phyloP scores from a whole-genome alignment of 805 yeast genomes.

The Pichia ethanolica region DNA sequence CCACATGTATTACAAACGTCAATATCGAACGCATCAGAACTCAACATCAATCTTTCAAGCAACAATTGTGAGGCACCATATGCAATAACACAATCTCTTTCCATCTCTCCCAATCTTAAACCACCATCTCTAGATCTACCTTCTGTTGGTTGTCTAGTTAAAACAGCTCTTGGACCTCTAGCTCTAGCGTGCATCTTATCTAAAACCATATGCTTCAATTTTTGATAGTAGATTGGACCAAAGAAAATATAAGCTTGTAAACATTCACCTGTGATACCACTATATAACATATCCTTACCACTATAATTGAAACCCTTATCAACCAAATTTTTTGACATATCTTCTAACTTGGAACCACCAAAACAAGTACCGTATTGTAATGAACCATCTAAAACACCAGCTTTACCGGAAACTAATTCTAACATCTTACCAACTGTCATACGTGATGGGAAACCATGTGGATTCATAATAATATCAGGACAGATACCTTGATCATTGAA shows the following conservation, averaged over 20 bases:
- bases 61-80: slow-evolving; percentile 96
- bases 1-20: slow-evolving; percentile 94
- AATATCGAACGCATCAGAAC: slow-evolving; percentile 97
- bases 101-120: slow-evolving; percentile 97
- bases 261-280: slow-evolving; percentile 97
- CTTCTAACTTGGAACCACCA: slow-evolving; percentile 95
- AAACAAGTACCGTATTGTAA: slow-evolving; percentile 96
- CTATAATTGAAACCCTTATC: slow-evolving; percentile 90
- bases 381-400: slow-evolving; percentile 89
- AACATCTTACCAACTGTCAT: slow-evolving; percentile 99
- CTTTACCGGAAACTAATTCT: slow-evolving; percentile 92
- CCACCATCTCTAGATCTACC: slow-evolving; percentile 99
- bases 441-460: slow-evolving; percentile 99
- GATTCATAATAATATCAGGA: slow-evolving; percentile 97
- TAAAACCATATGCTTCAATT: slow-evolving; percentile 96
- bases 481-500: slow-evolving; percentile 86
- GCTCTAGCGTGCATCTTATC: slow-evolving; percentile 99
- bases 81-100: slow-evolving; percentile 98
- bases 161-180: slow-evolving; percentile 96
- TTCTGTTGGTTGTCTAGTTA: slow-evolving; percentile 97
- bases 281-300: slow-evolving; percentile 95
- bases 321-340: slow-evolving; percentile 85
- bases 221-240: slow-evolving; percentile 97
- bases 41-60: slow-evolving; percentile 89
- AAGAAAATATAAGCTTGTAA: slow-evolving; percentile 96